A percentile compares a stretch with the other conserved stretches of the same genome.
Evolutionary conservation across 2,329 filamentous ascomycete genomes (phyloP).

Genomic region (Venturia carpophila): DNA sequence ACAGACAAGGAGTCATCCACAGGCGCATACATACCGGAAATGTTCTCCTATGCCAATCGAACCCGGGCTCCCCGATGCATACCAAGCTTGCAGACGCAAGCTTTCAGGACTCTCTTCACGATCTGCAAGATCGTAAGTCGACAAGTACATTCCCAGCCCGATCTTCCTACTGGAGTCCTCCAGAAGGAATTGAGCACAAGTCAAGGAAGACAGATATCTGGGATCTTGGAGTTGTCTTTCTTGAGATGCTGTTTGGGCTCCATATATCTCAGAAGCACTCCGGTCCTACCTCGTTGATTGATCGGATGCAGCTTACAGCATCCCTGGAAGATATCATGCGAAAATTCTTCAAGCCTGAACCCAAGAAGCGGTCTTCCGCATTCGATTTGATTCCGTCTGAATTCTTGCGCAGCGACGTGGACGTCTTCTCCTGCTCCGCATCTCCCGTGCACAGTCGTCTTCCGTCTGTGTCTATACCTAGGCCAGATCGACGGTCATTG

Average conservation of each 20-base stretch:
- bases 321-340: conserved; percentile 71
- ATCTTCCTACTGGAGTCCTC: conserved; percentile 75
- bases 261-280: conserved; percentile 68
- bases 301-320: conserved; percentile 62
- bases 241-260: conserved; percentile 90
- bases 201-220: conserved; percentile 79
- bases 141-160: conserved; percentile 54
- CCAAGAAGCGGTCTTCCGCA: conserved; percentile 75
- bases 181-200: conserved; percentile 56
- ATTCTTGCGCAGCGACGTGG: conserved; percentile 44
- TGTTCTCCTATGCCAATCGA: conserved; percentile 64
- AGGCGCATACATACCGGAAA: conserved; percentile 75
- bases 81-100: conserved; percentile 68
- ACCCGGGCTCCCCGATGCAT: conserved; percentile 57
- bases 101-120: conserved; percentile 61
- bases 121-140: conserved; percentile 46
- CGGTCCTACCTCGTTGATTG: conserved; percentile 67
- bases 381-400: conserved; percentile 60
- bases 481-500: conserved; percentile 20
- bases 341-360: conserved; percentile 77
- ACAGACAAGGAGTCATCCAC: conserved; percentile 76
- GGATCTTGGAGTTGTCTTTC: conserved; percentile 84
- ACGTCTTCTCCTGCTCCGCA: conserved; percentile 34
- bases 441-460: conserved; percentile 30
- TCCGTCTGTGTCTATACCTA: conserved; percentile 28